Base-by-base conservation (phyloP, 306 rosid genomes). In the Comarum palustre region DNA sequence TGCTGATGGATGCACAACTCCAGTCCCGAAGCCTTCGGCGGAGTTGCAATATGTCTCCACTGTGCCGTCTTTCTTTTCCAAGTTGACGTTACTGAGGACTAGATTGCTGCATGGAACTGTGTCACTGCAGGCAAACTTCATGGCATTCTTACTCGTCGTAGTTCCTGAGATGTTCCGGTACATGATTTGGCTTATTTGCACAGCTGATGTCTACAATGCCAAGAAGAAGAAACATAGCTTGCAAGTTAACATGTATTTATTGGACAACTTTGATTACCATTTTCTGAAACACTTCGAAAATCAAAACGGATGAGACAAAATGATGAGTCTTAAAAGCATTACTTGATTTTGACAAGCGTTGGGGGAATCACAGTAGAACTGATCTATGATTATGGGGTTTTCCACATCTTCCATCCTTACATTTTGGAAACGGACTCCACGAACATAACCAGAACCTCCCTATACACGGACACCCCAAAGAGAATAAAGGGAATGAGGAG, bases 401-500 rank as follows among this genome's bases (percentile, higher is more conserved):
- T 86, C 83, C 34, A 90, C 96, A 48, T 95, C 81, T 54, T 90
- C 93, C 88, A 92, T 82, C 82, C 76, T 82, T 79, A 95, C 97
- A 73, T 95, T 91, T 84, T 95, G 90, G 72, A 90, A 95, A 16
- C 92, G 90, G 4, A 95, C 87, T 10, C 89, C 87, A 34, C 85
- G 85, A 67, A 95, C 99, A 81, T 84, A 90, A 39, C 99, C 99
- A n/a, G 96, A 81, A 75, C 99, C 99, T 77, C 99, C 99, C 99
- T 95, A 47, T 38, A 73, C 60, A 73, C 76, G 39, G 42, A 29
- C 43, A 80, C 11, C 58, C 76, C 15, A 42, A 41, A 9, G 5
- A 15, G 27, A 36, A 5, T 25, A 77, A 31, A 57, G 14, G 22
- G 27, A 45, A 68, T 13, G 19, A 25, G 22, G 31, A 50, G 8